Evolutionary conservation across 176 grass and related monocot species (phyloP), one percentile per base, ranked within the genome.

Genomic region (Themeda triandra): DNA sequence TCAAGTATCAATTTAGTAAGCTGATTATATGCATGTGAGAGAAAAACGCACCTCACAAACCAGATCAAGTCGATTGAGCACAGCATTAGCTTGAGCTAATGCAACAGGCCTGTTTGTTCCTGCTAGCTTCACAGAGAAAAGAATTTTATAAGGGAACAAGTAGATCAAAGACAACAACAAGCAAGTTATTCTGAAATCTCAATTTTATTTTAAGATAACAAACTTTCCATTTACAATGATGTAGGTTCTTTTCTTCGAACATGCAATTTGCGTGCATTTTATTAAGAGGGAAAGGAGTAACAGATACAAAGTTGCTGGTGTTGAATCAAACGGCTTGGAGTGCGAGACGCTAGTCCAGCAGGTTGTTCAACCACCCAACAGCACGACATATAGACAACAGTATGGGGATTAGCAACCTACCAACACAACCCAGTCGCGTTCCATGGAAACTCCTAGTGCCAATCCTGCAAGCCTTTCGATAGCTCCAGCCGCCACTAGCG

Each of bases 381-480:
- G n/a, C n/a, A n/a, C n/a, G n/a, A n/a, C n/a, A n/a, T n/a, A n/a
- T n/a, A n/a, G n/a, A n/a, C n/a, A n/a, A 62, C 39, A 76, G 63
- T 67, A 78, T 33, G 31, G 70, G 42, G 21, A 81, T 81, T 24
- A 78, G 88, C 54, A 82, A 86, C 42, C 39, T 96, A 98, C 96
- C 96, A 95, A 65, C 41, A 98, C 93, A 92, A 96, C 89, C 96
- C 96, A 96, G 41, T 98, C 96, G 42, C 96, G 88, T 75, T 98
- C 96, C 93, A 98, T 90, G 42, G 96, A 59, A 70, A 98, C 91
- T 63, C 93, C 96, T 75, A 98, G 67, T 21, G 96, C 96, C 78
- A 92, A 92, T 54, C 91, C 93, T 81, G 93, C 93, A 39, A 94
- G 90, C 59, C 96, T 92, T 88, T 98, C 96, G 54, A 94, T 79